Percentiles rank a stretch among this genome's conserved stretches.
Conservation (phyloP, 331 rosid species). For the Acacia concinna region DNA sequence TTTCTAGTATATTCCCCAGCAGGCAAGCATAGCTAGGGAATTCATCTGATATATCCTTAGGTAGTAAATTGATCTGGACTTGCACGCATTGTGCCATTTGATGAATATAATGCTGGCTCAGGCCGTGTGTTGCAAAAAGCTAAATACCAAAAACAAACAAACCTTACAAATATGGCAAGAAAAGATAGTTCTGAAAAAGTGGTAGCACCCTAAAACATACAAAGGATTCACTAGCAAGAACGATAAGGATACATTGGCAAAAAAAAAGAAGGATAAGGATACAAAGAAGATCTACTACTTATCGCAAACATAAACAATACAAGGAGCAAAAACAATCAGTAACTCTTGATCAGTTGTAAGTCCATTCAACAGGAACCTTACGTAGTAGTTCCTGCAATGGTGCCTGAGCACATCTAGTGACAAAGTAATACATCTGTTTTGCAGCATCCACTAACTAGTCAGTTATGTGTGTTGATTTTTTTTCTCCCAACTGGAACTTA, state of each 20-base stretch:
- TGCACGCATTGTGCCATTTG: slow-evolving; percentile 75
- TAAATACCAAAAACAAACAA: slow-evolving; percentile 36
- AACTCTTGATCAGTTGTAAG: slow-evolving; percentile 1
- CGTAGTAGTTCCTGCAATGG: slow-evolving; percentile 11
- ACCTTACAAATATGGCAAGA: slow-evolving; percentile 18
- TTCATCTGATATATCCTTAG: slow-evolving; percentile 69
- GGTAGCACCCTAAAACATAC: slow-evolving; percentile 8
- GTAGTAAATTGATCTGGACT: slow-evolving; percentile 62
- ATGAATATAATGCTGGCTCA: slow-evolving; percentile 73
- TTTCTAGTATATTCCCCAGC: slow-evolving; percentile 89
- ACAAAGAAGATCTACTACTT: slow-evolving; percentile 4
- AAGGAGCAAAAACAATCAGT: slow-evolving; percentile 1
- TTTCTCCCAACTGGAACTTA: neutral
- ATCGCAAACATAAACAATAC: slow-evolving; percentile 10
- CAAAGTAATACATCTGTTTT: neutral
- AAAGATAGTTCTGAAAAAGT: slow-evolving; percentile 10
- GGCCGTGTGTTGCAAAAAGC: slow-evolving; percentile 60
- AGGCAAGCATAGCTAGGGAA: slow-evolving; percentile 92
- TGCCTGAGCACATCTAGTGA: slow-evolving; percentile 19
- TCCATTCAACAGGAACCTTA: neutral
- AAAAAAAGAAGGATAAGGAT: slow-evolving; percentile 6
- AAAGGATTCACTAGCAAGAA: slow-evolving; percentile 10
- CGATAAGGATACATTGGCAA: neutral
- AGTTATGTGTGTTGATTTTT: neutral
- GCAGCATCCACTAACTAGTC: neutral